Base-by-base conservation (phyloP, 805 yeast genomes). In the Metschnikowia continentalis region DNA sequence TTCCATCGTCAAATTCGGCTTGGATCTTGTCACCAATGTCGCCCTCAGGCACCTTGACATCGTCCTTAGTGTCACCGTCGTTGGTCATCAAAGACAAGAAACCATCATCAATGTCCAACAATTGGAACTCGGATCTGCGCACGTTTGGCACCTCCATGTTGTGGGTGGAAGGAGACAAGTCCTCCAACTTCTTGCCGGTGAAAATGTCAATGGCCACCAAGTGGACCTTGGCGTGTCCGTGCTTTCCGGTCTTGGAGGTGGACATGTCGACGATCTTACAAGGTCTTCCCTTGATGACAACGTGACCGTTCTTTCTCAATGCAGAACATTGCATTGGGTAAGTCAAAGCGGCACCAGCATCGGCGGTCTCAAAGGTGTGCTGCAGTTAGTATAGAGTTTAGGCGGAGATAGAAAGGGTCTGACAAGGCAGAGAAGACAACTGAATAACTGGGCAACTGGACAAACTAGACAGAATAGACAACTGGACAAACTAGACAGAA, bases 181-280 rank as follows among this genome's bases (percentile, higher is more conserved):
- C 99, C 86, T 94, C 99, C 78, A 91, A 86, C 84, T 94, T 94
- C 91, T 94, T 94, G 78, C 89, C 88, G 69, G 99, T 94, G 92
- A 94, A 94, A 77, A 94, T 92, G 77, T 94, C 99, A 68, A 88
- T 85, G 74, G 98, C 98, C 64, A 94, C 98, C 80, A 94, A 84
- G 80, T 94, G 98, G 78, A 94, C 99, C 86, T 94, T 94, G 76
- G 99, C 99, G 94, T 94, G 99, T 82, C 99, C 99, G 88, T 94
- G 99, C 97, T 94, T 94, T 81, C 99, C 99, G 68, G 99, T 94
- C 88, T 94, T 94, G 71, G 99, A 94, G 72, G 99, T 94, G 59
- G 99, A 94, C 99, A 94, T 94, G 77, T 94, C 99, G 69, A 94
- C 96, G 78, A 94, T 94, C 86, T 94, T 94, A 85, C 98, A 94